Evolutionary conservation across 345 rosid species (phyloP), one percentile per base, ranked within the genome.

Genomic region (Mallotus nudiflorus): DNA sequence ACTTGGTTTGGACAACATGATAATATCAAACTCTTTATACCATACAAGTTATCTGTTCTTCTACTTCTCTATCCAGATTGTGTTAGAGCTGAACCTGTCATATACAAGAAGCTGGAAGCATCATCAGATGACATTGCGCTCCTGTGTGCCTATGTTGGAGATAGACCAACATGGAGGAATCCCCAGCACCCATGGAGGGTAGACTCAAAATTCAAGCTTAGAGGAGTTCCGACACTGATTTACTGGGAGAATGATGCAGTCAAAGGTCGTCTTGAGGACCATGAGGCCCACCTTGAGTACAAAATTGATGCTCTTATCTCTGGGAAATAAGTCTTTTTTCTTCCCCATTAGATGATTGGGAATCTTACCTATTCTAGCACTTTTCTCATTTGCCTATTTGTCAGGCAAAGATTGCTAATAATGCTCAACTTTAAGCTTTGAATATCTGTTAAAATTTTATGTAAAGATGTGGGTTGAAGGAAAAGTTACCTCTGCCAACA

Each of bases 51-150:
- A 48, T 29, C 4, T 65, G 24, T 65, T 50, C 18, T 22, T 49
- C 27, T 65, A 28, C 51, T 27, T 69, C 12, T 40, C 9, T 54
- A 18, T 39, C 20, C 76, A 93, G 97, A 91, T 19, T 91, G 97
- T 69, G 95, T 93, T 74, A 85, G 97, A 83, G 96, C 98, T 66
- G 96, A 93, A 69, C 98, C 98, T 22, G 90, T 87, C 66, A 91
- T 91, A 44, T 74, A 82, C 84, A 86, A 88, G 72, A 88, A 83
- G 28, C 85, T 94, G 51, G 95, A 88, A 75, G 88, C 85, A 68
- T 81, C 80, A 6, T 1, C 88, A 0, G 91, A 84, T 57, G 83
- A 86, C 22, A 78, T 94, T 40, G 80, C 73, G 0, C 89, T 94
- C 35, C 82, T 91, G 72, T 81, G 83, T 15, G 96, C 86, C 9